phyloP scores from a whole-genome alignment of 768 basidiomycete species.

The Lactarius evosmus region DNA sequence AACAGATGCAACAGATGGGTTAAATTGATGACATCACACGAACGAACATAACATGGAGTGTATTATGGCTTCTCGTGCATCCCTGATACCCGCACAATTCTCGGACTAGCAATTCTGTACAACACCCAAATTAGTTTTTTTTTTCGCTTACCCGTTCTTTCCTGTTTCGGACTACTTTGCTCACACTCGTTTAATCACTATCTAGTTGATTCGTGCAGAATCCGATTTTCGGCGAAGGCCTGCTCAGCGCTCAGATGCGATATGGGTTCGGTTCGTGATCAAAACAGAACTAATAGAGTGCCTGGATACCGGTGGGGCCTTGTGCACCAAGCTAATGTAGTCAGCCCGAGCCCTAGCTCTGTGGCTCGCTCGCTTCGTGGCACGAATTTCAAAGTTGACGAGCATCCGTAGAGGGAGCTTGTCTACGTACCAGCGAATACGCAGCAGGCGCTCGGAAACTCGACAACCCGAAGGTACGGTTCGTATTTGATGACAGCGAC shows the following conservation, averaged over 20 bases:
- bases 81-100: slow-evolving; percentile 3
- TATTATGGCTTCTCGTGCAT: not conserved
- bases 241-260: not conserved
- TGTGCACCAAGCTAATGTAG: too few species aligned
- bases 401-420: not conserved
- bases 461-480: not conserved
- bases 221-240: not conserved
- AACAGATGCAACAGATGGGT: not conserved
- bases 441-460: too few species aligned
- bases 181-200: not conserved
- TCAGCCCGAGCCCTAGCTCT: too few species aligned
- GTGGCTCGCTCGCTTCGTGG: too few species aligned
- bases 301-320: not conserved
- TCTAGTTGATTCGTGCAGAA: not conserved
- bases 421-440: too few species aligned
- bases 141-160: not conserved
- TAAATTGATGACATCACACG: not conserved
- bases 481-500: not conserved
- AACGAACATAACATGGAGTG: not conserved
- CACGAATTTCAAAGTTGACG: not conserved
- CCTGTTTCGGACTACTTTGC: not conserved
- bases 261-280: not conserved
- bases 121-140: too few species aligned
- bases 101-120: not conserved
- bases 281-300: not conserved